Base-by-base conservation (phyloP, 2,329 filamentous ascomycete genomes). In the Fusarium sp. region DNA sequence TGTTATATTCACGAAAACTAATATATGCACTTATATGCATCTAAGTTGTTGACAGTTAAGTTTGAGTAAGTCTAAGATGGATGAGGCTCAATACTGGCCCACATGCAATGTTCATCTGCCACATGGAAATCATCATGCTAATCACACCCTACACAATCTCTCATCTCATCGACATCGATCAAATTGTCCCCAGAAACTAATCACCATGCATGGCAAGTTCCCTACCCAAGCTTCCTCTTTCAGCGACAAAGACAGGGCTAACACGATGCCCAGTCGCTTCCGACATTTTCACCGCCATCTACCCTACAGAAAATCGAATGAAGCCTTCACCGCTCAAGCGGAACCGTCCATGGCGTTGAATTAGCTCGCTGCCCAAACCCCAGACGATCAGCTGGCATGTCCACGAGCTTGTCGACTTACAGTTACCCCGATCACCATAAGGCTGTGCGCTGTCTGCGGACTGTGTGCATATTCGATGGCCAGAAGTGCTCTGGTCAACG, bases 321-420 rank as follows among this genome's bases (percentile, higher is more conserved):
- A 74, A 56, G 62, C 20, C 64, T 75, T 78, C 77, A 78, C 76
- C 77, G 77, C 77, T 72, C 62, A 47, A 70, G 70, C 56, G 63
- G 59, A 66, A 76, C 67, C 70, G 66, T 62, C 52, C 59, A 74
- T 68, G 62, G 44, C n/a, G 55, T 34, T 57, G 32, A 61, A 42
- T 63, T 77, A 78, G 75, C 68, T 72, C 42, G 48, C 42, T 75
- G 67, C 70, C 75, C 60, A 67, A 72, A 75, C 66, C 76, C 76
- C 66, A 71, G 68, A 66, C 63, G 52, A 74, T 68, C 77, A 78
- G 41, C 74, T 78, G 77, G 66, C 74, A 76, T 67, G 58, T 72
- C 62, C 68, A 59, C 52, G 14, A 63, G 64, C 60, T 72, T 39
- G 63, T 45, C 69, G 39, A 74, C 60, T 72, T 57, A 60, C 59